A percentile compares a stretch with the other conserved stretches of the same genome.
These are phyloP conservation scores for Epichloe aotearoae DNA, from an alignment of 2,329 filamentous ascomycete species.

Conservation along the genomic window DNA sequence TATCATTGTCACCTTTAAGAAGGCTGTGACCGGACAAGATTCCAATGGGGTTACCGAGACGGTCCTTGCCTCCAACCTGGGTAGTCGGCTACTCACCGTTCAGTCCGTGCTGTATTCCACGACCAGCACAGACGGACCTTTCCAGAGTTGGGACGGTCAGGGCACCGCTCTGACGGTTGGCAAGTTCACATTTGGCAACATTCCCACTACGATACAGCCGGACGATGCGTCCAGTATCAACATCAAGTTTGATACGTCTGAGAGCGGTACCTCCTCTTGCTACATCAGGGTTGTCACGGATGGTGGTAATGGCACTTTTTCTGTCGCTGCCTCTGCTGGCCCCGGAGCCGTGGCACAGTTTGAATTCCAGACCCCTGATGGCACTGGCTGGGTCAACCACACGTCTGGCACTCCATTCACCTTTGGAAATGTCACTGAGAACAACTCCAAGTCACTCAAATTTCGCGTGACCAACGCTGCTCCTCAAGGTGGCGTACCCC, in stretches of 20 bases:
- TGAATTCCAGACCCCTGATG: conserved; percentile 41
- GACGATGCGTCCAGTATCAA: conserved; percentile 25
- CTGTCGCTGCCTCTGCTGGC: conserved; percentile 35
- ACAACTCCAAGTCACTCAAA: conserved; percentile 31
- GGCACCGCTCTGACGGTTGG: conserved; percentile 26
- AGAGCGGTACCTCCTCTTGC: conserved; percentile 33
- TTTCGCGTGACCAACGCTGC: conserved; percentile 42
- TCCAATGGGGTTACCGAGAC: conserved; percentile 26
- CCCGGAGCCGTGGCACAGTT: conserved; percentile 34
- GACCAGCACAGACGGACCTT: conserved; percentile 31
- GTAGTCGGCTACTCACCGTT: conserved; percentile 32
- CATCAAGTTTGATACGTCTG: conserved; percentile 33
- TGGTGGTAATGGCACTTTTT: conserved; percentile 35
- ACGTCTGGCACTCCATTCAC: conserved; percentile 29
- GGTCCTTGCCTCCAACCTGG: conserved; percentile 35
- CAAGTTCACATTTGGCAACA: conserved; percentile 32
- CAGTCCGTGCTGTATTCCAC: conserved; percentile 29
- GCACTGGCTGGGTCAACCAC: conserved; percentile 35
- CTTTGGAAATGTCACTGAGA: conserved; percentile 43
- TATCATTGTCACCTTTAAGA: conserved; percentile 33
- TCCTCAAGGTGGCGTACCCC: conserved; percentile 26
- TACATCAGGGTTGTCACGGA: conserved; percentile 34
- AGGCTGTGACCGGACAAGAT: conserved; percentile 31
- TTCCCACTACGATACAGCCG: conserved; percentile 31
- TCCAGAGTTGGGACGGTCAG: conserved; percentile 22